Evolutionary conservation across 306 rosid genomes (phyloP).

Genomic region (Vigna angularis): DNA sequence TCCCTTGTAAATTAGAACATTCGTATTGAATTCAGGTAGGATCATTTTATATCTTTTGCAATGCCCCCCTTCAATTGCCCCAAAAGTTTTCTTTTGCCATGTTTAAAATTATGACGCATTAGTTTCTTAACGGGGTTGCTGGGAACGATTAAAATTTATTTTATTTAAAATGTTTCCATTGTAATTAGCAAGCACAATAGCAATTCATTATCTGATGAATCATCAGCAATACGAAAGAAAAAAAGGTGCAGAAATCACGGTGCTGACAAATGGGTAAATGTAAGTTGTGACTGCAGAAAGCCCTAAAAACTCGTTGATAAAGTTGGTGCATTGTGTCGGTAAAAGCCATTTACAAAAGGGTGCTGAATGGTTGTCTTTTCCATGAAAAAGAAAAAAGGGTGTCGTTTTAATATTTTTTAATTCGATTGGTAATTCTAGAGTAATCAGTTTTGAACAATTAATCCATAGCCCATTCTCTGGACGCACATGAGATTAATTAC

Average conservation of each 20-base stretch:
- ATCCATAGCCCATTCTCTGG: too few relatives aligned
- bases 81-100: constrained; percentile 10
- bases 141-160: not conserved
- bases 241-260: constrained; percentile 8
- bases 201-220: not conserved
- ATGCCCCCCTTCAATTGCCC: constrained; percentile 33
- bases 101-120: not conserved
- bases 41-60: constrained; percentile 24
- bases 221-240: not conserved
- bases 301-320: not conserved
- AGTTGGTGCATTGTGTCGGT: not conserved
- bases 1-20: constrained; percentile 45
- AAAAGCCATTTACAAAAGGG: too few relatives aligned
- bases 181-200: not conserved
- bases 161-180: not conserved
- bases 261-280: not conserved
- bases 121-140: too few relatives aligned
- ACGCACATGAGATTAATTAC: too few relatives aligned
- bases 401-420: too few relatives aligned
- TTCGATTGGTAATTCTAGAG: too few relatives aligned
- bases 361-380: too few relatives aligned
- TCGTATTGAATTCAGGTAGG: constrained; percentile 42
- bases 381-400: too few relatives aligned
- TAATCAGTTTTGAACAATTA: too few relatives aligned
- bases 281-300: too few relatives aligned